Evolutionary conservation across 2,329 filamentous ascomycete genomes (phyloP).

Genomic region (Zymoseptoria pseudotritici): DNA sequence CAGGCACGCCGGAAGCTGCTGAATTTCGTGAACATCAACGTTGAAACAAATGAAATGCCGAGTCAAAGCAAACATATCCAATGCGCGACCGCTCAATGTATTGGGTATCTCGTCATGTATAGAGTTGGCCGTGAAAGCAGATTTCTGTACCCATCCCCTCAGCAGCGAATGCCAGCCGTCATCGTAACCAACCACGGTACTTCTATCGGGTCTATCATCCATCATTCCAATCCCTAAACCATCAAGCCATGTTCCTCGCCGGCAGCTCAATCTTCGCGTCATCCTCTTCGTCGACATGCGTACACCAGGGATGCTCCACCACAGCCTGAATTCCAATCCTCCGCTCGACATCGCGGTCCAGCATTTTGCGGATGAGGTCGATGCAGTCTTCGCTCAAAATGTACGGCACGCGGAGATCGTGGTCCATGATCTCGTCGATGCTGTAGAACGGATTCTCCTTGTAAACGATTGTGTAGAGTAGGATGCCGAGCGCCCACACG

Average conservation of each 20-base stretch:
- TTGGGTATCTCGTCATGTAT: not conserved
- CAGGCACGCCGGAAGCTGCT: not conserved
- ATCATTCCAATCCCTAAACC: not conserved
- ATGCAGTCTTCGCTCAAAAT: conserved; percentile 87
- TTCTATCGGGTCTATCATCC: not conserved
- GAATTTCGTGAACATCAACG: not conserved
- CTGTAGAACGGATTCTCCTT: conserved; percentile 99
- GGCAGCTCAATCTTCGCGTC: conserved; percentile 7
- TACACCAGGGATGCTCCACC: conserved; percentile 78
- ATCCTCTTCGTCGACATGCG: conserved; percentile 19
- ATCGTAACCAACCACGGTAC: not conserved
- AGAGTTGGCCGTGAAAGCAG: not conserved
- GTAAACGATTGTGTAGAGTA: conserved; percentile 97
- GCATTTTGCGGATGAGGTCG: conserved; percentile 82
- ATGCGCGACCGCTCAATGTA: not conserved
- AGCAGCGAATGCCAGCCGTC: not conserved
- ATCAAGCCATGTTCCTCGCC: not conserved
- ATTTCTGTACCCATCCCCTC: not conserved
- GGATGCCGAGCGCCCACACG: conserved; percentile 93
- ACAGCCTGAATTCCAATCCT: conserved; percentile 84
- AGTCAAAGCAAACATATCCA: not conserved
- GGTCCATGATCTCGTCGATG: conserved; percentile 98
- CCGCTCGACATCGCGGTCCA: conserved; percentile 78
- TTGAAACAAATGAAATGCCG: not conserved
- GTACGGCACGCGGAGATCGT: conserved; percentile 84